These are phyloP conservation scores for Macrolepiota albuminosa DNA, from an alignment of 768 basidiomycete species.

Conservation along the genomic window DNA sequence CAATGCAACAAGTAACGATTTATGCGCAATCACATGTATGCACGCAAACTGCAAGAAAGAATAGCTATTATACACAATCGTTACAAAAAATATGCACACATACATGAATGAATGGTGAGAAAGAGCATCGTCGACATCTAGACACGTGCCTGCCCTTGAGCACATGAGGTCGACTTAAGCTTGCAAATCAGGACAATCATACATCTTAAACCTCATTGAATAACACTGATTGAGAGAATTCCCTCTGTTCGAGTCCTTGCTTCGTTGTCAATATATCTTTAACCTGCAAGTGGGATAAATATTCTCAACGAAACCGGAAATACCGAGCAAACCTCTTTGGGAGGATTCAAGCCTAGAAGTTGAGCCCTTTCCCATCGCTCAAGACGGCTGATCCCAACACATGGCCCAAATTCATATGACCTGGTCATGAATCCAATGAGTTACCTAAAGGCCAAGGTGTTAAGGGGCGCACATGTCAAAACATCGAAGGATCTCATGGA, in stretches of 20 bases:
- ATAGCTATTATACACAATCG: neutral
- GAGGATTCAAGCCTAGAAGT: conserved; percentile 74
- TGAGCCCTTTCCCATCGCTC: conserved; percentile 87
- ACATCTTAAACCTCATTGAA: conserved; percentile 34
- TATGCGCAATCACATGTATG: neutral
- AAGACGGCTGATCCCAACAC: conserved; percentile 71
- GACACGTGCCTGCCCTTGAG: neutral
- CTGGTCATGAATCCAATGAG: conserved; percentile 28
- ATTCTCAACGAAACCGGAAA: neutral
- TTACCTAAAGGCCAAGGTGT: neutral
- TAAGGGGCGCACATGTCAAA: conserved; percentile 60
- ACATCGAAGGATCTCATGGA: conserved; percentile 71
- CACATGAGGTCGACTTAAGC: neutral
- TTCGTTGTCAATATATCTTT: conserved; percentile 70
- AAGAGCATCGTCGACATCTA: neutral
- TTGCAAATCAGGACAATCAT: neutral
- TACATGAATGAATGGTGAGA: neutral
- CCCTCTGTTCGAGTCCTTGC: conserved; percentile 49
- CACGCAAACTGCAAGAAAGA: neutral
- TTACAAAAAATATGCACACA: neutral
- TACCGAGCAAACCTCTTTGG: conserved; percentile 52
- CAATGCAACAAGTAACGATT: neutral
- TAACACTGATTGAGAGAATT: conserved; percentile 63
- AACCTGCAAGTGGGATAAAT: conserved; percentile 45
- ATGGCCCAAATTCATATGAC: conserved; percentile 78